These are phyloP conservation scores for Botrytis porri DNA, from an alignment of 2,329 filamentous ascomycete species.

Conservation along the genomic window DNA sequence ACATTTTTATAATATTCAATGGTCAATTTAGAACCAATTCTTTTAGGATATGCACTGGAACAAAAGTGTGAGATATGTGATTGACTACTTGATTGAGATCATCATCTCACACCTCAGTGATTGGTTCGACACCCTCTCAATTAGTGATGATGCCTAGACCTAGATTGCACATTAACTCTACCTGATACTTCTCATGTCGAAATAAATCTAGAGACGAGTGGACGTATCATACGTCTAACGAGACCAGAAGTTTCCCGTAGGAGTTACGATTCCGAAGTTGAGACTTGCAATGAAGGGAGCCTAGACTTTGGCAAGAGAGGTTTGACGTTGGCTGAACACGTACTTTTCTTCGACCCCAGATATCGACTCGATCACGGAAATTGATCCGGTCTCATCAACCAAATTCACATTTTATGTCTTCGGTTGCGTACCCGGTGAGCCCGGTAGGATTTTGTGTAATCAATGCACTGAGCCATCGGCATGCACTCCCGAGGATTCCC, in stretches of 20 bases:
- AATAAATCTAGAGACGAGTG: not conserved
- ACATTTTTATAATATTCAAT: not conserved
- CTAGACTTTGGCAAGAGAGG: not conserved
- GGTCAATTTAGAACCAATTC: not conserved
- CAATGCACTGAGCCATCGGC: not conserved
- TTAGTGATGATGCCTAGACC: not conserved
- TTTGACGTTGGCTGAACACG: not conserved
- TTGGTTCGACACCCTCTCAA: not conserved
- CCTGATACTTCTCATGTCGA: not conserved
- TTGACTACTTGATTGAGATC: not conserved
- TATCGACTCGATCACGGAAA: not conserved
- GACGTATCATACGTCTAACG: not conserved
- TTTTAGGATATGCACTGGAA: not conserved
- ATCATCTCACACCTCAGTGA: too few species aligned
- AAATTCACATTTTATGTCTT: not conserved
- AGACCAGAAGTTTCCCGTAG: not conserved
- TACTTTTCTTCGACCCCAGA: not conserved
- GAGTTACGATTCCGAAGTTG: not conserved
- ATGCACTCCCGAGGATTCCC: not conserved
- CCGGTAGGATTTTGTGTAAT: not conserved
- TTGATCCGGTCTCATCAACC: not conserved
- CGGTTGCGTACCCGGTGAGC: not conserved
- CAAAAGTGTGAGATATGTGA: too few species aligned
- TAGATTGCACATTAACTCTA: not conserved
- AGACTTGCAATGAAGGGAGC: not conserved